phyloP scores from a whole-genome alignment of 1,139 yeast genomes.

The Debaryomycetaceae sp. region DNA sequence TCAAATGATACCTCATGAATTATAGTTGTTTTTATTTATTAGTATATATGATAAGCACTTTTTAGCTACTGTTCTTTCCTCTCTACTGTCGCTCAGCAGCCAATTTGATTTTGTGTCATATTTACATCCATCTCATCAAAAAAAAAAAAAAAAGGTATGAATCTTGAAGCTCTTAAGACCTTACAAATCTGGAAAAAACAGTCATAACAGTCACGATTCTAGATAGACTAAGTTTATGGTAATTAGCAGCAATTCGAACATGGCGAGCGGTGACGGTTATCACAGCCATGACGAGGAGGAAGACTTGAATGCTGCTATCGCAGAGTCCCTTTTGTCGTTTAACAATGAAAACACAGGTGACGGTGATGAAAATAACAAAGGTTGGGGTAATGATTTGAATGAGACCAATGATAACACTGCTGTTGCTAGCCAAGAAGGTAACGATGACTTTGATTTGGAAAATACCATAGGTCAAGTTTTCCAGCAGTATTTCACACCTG shows the following conservation, averaged over 20 bases:
- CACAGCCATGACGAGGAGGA: conserved; percentile 5
- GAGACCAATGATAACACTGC: not conserved
- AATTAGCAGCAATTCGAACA: conserved; percentile 2
- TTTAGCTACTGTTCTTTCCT: no score
- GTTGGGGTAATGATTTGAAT: not conserved
- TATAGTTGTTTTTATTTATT: no score
- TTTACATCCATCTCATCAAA: not conserved
- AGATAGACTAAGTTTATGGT: not conserved
- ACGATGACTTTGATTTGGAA: conserved; percentile 22
- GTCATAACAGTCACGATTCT: conserved; percentile 9
- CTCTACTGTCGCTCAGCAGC: not conserved
- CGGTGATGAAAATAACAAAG: not conserved
- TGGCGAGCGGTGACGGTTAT: conserved; percentile 5
- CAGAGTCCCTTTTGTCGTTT: conserved; percentile 9
- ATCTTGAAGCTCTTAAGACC: not conserved
- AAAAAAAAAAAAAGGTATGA: not conserved
- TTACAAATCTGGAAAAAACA: conserved; percentile 12
- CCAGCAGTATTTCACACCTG: conserved; percentile 22
- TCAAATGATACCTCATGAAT: no score
- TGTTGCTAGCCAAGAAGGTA: conserved; percentile 2
- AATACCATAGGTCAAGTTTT: conserved; percentile 41
- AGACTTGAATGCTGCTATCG: conserved; percentile 8
- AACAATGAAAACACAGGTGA: conserved; percentile 1
- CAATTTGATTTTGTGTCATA: not conserved
- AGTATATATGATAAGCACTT: no score